phyloP scores from a whole-genome alignment of 2,329 filamentous ascomycete species.

The Ophiosphaerella korrae region DNA sequence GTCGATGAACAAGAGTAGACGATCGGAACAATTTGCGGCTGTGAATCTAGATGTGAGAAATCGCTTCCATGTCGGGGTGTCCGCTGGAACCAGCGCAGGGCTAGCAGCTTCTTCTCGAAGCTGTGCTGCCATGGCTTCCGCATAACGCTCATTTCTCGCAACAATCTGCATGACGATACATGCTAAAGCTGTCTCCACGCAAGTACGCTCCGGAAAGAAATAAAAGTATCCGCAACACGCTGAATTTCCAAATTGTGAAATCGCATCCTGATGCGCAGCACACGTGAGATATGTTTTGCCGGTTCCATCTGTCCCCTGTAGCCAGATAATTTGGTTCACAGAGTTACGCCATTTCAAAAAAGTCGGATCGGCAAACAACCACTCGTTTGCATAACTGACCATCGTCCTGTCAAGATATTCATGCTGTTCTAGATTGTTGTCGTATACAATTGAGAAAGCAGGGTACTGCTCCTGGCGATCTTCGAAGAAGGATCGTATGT shows the following conservation, averaged over 20 bases:
- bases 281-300: neutral
- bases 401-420: neutral
- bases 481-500: neutral
- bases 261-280: neutral
- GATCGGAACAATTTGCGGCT: too few relatives aligned
- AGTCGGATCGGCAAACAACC: neutral
- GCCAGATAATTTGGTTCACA: neutral
- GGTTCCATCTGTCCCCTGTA: neutral
- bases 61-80: too few relatives aligned
- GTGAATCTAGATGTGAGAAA: too few relatives aligned
- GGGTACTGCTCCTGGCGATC: neutral
- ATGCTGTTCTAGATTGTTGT: neutral
- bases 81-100: too few relatives aligned
- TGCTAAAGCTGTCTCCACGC: constrained; percentile 29
- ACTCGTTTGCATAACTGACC: neutral
- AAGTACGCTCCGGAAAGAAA: constrained; percentile 33
- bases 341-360: neutral
- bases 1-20: too few relatives aligned
- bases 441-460: neutral
- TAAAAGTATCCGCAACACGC: constrained; percentile 44
- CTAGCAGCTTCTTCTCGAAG: too few relatives aligned
- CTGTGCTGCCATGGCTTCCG: constrained; percentile 40
- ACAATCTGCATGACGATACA: constrained; percentile 39
- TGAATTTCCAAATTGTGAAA: neutral
- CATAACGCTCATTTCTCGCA: constrained; percentile 33